Percentiles rank a stretch among this genome's conserved stretches.
phyloP scores from a whole-genome alignment of 495 filamentous ascomycete species.

The Aspergillus leporis region DNA sequence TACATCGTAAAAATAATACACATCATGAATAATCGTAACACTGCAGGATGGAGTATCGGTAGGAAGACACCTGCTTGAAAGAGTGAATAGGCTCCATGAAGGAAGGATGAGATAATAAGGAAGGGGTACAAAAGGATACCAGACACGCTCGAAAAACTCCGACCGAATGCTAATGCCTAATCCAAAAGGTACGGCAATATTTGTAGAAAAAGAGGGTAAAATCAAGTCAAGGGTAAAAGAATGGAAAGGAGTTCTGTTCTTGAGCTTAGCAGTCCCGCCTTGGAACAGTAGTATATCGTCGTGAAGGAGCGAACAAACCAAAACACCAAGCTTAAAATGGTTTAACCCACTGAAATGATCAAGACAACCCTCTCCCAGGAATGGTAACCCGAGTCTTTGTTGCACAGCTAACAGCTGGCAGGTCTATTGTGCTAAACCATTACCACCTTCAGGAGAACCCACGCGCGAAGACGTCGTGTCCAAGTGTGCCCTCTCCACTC shows the following conservation, averaged over 20 bases:
- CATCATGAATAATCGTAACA: background rate
- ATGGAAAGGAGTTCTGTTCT: constrained; percentile 2
- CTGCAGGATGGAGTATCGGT: background rate
- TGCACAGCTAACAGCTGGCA: background rate
- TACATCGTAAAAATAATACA: constrained; percentile 5
- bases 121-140: background rate
- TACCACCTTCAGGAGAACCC: background rate
- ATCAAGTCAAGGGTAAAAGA: constrained; percentile 4
- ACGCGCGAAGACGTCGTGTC: background rate
- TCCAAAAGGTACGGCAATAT: constrained; percentile 5
- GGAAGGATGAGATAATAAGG: background rate
- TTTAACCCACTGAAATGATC: constrained; percentile 2
- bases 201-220: background rate
- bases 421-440: background rate
- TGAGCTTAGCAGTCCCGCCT: background rate
- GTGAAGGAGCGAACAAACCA: background rate
- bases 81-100: background rate
- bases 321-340: background rate
- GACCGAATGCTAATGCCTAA: background rate
- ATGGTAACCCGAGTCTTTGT: background rate
- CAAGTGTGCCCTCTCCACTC: background rate
- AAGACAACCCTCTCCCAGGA: background rate
- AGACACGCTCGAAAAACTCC: background rate
- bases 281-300: background rate
- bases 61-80: background rate